phyloP scores from a whole-genome alignment of 345 rosid species.

The Populus nigra region DNA sequence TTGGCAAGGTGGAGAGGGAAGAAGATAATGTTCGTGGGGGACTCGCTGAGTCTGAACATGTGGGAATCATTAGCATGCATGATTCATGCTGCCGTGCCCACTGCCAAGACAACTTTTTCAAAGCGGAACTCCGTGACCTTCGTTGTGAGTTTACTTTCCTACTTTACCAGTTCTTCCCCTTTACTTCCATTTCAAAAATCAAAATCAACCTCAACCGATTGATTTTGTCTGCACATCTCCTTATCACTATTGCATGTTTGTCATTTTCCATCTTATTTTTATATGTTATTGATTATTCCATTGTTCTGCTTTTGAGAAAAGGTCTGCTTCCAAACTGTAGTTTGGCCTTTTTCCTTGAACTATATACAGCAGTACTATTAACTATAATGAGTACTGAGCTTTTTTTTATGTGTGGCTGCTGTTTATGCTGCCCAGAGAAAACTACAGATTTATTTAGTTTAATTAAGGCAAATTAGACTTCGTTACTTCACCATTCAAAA shows the following conservation, averaged over 20 bases:
- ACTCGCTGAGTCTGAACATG: slow-evolving; percentile 97
- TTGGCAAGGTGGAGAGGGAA: slow-evolving; percentile 72
- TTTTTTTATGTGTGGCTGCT: not conserved
- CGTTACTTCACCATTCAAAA: not conserved
- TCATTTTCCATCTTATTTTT: not conserved
- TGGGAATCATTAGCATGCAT: slow-evolving; percentile 92
- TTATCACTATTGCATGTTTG: slow-evolving; percentile 9
- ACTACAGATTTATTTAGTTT: not conserved
- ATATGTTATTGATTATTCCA: not conserved
- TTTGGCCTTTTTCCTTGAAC: not conserved
- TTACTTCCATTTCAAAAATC: not conserved
- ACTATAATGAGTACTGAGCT: not conserved
- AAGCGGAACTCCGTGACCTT: slow-evolving; percentile 54
- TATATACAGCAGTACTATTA: not conserved
- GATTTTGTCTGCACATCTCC: not conserved
- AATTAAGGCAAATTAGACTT: not conserved
- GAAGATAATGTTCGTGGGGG: slow-evolving; percentile 94
- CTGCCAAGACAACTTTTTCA: slow-evolving; percentile 45
- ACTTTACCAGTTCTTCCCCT: not conserved
- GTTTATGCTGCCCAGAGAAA: not conserved
- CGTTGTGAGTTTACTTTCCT: slow-evolving; percentile 40
- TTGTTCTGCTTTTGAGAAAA: slow-evolving; percentile 4
- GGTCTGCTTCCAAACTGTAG: not conserved
- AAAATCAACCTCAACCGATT: not conserved
- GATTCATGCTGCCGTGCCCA: slow-evolving; percentile 90